Evolutionary conservation across 2,329 filamentous ascomycete species (phyloP).

Genomic region (Metarhizium guizhouense): DNA sequence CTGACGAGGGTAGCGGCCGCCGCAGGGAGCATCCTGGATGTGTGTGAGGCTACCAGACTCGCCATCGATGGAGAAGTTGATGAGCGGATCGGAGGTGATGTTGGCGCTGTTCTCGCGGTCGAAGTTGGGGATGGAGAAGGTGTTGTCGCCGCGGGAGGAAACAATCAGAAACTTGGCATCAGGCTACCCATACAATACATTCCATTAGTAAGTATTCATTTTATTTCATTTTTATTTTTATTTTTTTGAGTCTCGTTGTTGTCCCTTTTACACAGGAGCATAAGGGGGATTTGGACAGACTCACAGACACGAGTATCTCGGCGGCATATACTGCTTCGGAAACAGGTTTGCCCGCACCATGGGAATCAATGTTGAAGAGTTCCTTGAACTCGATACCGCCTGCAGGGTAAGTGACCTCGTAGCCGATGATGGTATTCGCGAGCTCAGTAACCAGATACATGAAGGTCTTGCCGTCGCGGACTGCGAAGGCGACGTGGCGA

Average conservation of each 20-base stretch:
- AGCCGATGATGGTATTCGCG: conserved; percentile 46
- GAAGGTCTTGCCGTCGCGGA: conserved; percentile 35
- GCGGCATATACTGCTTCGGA: conserved; percentile 37
- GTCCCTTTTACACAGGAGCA: neutral
- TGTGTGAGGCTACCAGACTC: conserved; percentile 45
- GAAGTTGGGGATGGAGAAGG: conserved; percentile 38
- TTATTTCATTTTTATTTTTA: neutral
- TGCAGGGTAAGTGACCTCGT: conserved; percentile 42
- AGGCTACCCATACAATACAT: conserved; percentile 29
- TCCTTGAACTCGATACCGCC: conserved; percentile 34
- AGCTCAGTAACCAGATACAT: conserved; percentile 57
- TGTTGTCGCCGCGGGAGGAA: conserved; percentile 56
- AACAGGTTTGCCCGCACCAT: conserved; percentile 32
- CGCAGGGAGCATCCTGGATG: conserved; percentile 50
- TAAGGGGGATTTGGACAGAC: conserved; percentile 16
- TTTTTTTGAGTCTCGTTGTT: too few species aligned
- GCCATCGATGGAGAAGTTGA: conserved; percentile 48
- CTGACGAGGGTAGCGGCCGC: conserved; percentile 57
- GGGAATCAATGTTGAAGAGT: conserved; percentile 38
- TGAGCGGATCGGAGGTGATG: conserved; percentile 53
- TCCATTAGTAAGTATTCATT: neutral
- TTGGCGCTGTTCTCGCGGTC: conserved; percentile 31
- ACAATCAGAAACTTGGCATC: conserved; percentile 55
- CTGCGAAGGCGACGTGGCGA: conserved; percentile 52
- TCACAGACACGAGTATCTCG: conserved; percentile 51